These are phyloP conservation scores for Radiomyces spectabilis DNA, from an alignment of 192 early-diverging fungal genomes.

Conservation along the genomic window DNA sequence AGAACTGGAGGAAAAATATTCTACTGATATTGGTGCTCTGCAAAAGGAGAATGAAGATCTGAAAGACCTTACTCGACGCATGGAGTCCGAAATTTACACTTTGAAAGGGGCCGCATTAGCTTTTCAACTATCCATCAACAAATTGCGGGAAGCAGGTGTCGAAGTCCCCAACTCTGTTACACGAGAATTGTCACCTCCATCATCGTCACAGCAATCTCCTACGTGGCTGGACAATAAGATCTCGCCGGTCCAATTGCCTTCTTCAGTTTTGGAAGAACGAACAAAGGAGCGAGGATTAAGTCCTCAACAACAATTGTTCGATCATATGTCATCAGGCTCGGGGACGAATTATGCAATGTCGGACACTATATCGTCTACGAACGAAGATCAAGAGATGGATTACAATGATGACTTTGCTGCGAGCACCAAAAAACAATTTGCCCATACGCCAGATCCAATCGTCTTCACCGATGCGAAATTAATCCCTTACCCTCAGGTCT, in stretches of 20 bases:
- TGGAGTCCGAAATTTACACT: conserved; percentile 47
- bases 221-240: background rate
- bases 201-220: background rate
- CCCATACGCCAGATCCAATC: conserved; percentile 4
- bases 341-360: no score
- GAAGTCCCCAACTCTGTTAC: background rate
- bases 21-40: conserved; percentile 33
- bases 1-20: conserved; percentile 50
- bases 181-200: background rate
- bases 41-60: conserved; percentile 38
- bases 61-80: conserved; percentile 36
- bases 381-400: no score
- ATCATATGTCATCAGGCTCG: no score
- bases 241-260: background rate
- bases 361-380: no score
- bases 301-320: no score
- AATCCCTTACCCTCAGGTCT: conserved; percentile 38
- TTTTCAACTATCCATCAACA: conserved; percentile 41
- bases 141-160: conserved; percentile 16
- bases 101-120: conserved; percentile 43
- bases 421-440: conserved; percentile 4
- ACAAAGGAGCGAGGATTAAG: no score
- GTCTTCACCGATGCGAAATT: conserved; percentile 14
- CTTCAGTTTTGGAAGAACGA: background rate
- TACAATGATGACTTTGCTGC: conserved; percentile 1